These are phyloP conservation scores for Camptophora hylomeconis DNA, from an alignment of 2,329 filamentous ascomycete genomes.

Conservation along the genomic window DNA sequence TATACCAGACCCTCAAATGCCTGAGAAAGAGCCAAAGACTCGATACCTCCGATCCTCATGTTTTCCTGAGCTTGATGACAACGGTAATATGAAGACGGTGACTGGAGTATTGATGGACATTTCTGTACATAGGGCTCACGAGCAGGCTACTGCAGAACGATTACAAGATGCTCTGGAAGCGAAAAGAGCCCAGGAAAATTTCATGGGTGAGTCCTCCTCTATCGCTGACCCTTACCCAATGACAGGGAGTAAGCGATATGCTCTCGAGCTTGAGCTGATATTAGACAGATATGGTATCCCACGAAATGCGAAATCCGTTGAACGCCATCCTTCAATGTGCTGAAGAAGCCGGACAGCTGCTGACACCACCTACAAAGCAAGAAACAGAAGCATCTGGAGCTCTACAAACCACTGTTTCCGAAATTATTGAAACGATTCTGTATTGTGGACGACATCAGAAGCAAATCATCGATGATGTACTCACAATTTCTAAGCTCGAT, in stretches of 20 bases:
- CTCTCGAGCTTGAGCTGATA: too few species aligned
- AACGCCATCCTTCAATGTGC: slow-evolving; percentile 47
- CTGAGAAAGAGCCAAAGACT: too few species aligned
- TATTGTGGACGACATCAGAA: slow-evolving; percentile 69
- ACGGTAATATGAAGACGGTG: too few species aligned
- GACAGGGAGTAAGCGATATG: too few species aligned
- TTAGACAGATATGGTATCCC: slow-evolving; percentile 55
- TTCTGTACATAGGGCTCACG: too few species aligned
- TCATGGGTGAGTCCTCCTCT: too few species aligned
- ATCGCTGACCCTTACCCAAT: too few species aligned
- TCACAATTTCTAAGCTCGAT: slow-evolving; percentile 62
- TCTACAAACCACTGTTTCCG: slow-evolving; percentile 27
- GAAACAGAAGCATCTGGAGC: slow-evolving; percentile 1
- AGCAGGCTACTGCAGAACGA: too few species aligned
- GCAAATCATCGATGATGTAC: slow-evolving; percentile 57
- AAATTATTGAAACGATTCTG: slow-evolving; percentile 64
- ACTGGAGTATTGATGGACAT: too few species aligned
- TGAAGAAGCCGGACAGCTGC: slow-evolving; percentile 35
- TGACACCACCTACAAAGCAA: slow-evolving; percentile 1
- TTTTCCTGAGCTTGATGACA: too few species aligned
- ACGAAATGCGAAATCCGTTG: slow-evolving; percentile 44
- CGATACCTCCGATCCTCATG: too few species aligned
- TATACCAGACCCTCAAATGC: too few species aligned
- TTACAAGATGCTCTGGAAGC: slow-evolving; percentile 68
- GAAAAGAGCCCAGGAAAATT: slow-evolving; percentile 54